Percentiles rank a stretch among this genome's conserved stretches.
Conservation (phyloP, 1,284 basidiomycete species). For the Leccinum griseonigrum region DNA sequence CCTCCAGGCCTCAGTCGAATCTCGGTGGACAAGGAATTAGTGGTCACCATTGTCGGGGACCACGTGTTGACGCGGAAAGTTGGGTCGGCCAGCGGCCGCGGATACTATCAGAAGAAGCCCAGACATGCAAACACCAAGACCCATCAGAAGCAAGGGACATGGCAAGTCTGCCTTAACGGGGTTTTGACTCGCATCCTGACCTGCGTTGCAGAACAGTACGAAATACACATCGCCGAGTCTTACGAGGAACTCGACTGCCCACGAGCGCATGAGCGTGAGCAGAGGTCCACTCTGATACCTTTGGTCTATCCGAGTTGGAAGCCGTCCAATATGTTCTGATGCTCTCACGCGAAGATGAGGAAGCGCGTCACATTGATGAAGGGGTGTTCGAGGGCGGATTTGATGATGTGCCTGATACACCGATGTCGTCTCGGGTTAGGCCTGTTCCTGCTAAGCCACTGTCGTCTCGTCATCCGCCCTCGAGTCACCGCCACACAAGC, state of each 20-base stretch:
- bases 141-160: slow-evolving; percentile 26
- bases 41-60: slow-evolving; percentile 64
- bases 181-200: slow-evolving; percentile 1
- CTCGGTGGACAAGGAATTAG: slow-evolving; percentile 56
- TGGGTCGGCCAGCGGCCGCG: slow-evolving; percentile 39
- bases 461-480: slow-evolving; percentile 9
- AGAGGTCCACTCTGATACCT: slow-evolving; percentile 52
- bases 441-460: slow-evolving; percentile 7
- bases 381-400: slow-evolving; percentile 59
- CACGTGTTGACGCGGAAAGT: slow-evolving; percentile 71
- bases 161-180: slow-evolving; percentile 19
- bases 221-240: slow-evolving; percentile 65
- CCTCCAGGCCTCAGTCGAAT: slow-evolving; percentile 56
- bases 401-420: slow-evolving; percentile 39
- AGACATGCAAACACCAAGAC: slow-evolving; percentile 22
- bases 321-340: slow-evolving; percentile 82
- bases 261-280: slow-evolving; percentile 51
- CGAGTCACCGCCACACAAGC: not conserved
- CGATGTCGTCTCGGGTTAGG: not conserved
- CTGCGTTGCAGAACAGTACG: slow-evolving; percentile 50
- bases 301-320: slow-evolving; percentile 76
- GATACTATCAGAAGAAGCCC: slow-evolving; percentile 12
- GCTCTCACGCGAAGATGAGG: slow-evolving; percentile 80
- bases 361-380: slow-evolving; percentile 40
- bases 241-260: slow-evolving; percentile 45